Conservation (phyloP, 257 asterid species). For the Paulownia fortunei region DNA sequence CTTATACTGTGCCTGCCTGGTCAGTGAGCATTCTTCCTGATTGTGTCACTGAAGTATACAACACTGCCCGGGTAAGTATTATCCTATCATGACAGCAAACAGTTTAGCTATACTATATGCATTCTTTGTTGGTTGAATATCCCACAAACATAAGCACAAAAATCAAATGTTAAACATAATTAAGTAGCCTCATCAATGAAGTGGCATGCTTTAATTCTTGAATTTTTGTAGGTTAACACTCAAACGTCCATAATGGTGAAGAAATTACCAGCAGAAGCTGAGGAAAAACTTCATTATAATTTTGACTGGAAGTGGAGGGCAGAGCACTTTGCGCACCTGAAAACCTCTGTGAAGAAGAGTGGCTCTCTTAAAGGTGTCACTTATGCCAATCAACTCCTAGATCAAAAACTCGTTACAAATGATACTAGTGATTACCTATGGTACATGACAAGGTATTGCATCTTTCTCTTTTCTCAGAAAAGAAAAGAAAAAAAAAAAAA, state of each 20-base stretch:
- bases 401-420: conserved; percentile 51
- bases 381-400: conserved; percentile 38
- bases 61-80: conserved; percentile 46
- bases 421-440: conserved; percentile 59
- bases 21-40: conserved; percentile 56
- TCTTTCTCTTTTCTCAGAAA: no score
- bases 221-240: conserved; percentile 33
- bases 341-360: not conserved
- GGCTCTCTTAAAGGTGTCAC: not conserved
- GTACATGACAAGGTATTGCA: conserved; percentile 57
- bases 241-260: conserved; percentile 35
- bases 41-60: conserved; percentile 43
- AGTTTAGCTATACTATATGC: no score
- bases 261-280: conserved; percentile 27
- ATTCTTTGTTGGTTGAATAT: no score
- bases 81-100: not conserved
- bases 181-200: not conserved
- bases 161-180: no score
- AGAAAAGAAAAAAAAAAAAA: no score
- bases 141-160: no score
- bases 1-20: conserved; percentile 47
- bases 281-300: conserved; percentile 2
- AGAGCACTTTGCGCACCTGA: conserved; percentile 31
- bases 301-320: conserved; percentile 48
- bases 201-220: not conserved